Conservation (phyloP, 352 stramenopile species). For the Elongisporangium senticosum region DNA sequence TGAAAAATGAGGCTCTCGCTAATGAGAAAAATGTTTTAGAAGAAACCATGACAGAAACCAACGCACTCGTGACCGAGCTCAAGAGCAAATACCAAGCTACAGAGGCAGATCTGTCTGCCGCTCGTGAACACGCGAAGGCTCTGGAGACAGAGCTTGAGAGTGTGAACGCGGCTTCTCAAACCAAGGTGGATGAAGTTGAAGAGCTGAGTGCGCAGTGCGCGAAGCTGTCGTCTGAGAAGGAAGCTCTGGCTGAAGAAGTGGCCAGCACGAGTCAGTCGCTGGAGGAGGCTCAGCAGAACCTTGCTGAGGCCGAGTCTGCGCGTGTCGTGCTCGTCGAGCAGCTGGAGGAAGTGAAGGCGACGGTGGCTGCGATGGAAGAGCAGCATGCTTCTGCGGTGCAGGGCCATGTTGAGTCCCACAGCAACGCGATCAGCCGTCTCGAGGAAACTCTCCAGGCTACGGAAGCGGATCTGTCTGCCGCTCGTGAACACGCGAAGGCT, state of each 20-base stretch:
- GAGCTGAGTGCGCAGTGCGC: constrained; percentile 7
- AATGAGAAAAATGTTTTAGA: no score
- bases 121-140: background rate
- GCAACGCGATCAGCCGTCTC: background rate
- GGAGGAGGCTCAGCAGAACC: constrained; percentile 21
- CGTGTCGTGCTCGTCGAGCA: constrained; percentile 27
- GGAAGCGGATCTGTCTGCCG: background rate
- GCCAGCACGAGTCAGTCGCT: constrained; percentile 24
- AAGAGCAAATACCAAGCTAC: background rate
- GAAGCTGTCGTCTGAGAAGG: constrained; percentile 15
- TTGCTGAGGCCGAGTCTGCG: constrained; percentile 23
- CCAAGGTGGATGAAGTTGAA: background rate
- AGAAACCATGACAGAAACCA: no score
- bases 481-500: background rate
- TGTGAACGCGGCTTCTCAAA: background rate
- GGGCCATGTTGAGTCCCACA: background rate
- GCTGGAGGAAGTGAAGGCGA: constrained; percentile 1
- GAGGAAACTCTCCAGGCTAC: background rate
- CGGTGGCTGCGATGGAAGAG: background rate
- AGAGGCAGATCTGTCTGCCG: background rate
- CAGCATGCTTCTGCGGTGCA: background rate
- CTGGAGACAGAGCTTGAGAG: background rate
- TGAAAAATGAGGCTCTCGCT: no score
- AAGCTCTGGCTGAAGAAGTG: constrained; percentile 22
- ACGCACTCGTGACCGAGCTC: no score